Conservation (phyloP, 2,329 filamentous ascomycete species). For the Arthrobotrys musiformis region DNA sequence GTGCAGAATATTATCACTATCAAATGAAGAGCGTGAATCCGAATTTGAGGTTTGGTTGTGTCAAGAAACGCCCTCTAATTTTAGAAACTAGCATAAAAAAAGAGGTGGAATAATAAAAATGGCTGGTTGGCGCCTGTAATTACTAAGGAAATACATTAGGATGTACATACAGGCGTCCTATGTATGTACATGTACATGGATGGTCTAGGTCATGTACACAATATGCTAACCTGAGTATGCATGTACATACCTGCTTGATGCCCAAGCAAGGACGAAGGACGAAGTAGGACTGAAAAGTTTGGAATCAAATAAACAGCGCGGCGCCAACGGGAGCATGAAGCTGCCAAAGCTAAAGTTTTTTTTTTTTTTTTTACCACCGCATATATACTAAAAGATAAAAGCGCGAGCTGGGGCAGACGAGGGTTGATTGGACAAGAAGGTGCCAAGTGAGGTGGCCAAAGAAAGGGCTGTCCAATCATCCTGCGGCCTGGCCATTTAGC, state of each 20-base stretch:
- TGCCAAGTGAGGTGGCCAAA: background rate
- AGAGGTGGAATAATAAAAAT: background rate
- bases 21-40: conserved; percentile 12
- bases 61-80: conserved; percentile 53
- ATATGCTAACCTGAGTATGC: no score
- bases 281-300: no score
- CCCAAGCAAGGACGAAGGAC: no score
- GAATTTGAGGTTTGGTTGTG: background rate
- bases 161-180: no score
- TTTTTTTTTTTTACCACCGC: no score
- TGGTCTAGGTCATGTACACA: no score
- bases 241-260: no score
- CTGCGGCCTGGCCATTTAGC: background rate
- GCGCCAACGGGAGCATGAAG: conserved; percentile 27
- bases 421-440: conserved; percentile 34
- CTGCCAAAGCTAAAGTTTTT: background rate
- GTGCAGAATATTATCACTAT: no score
- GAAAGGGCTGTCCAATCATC: background rate
- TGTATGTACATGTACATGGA: no score
- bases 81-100: conserved; percentile 26
- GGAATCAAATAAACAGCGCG: background rate
- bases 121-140: background rate
- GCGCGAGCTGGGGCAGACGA: conserved; percentile 25
- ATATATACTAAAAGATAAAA: background rate
- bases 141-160: no score